Conservation (phyloP, 1,284 basidiomycete species). For the Lentinus polychrous region DNA sequence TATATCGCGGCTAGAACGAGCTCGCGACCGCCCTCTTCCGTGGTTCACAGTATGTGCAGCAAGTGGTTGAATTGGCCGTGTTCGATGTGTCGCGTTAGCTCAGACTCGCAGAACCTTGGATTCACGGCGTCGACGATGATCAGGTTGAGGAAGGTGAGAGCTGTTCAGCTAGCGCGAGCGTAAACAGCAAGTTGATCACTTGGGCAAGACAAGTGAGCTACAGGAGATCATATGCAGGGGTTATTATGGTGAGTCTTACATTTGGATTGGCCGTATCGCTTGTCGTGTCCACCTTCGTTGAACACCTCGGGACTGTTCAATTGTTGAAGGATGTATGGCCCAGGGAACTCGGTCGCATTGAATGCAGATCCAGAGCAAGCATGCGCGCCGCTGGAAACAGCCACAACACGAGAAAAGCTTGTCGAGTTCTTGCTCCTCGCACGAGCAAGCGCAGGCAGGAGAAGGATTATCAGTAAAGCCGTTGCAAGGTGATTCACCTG, state of each 20-base stretch:
- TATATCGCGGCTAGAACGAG: conserved; percentile 8
- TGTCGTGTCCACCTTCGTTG: conserved; percentile 16
- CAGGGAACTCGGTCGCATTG: conserved; percentile 21
- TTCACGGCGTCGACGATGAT: conserved; percentile 7
- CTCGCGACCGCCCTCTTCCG: conserved; percentile 10
- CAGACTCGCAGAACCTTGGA: conserved; percentile 9
- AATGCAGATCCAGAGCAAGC: conserved; percentile 11
- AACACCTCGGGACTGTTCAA: conserved; percentile 15
- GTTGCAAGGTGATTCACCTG: conserved; percentile 37
- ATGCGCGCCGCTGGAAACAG: conserved; percentile 24
- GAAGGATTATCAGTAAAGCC: conserved; percentile 30
- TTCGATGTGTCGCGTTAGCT: conserved; percentile 7
- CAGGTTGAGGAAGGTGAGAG: conserved; percentile 2
- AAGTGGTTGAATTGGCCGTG: neutral
- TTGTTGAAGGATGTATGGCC: neutral
- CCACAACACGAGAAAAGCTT: conserved; percentile 18
- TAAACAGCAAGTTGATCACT: conserved; percentile 15
- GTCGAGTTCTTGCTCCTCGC: conserved; percentile 21
- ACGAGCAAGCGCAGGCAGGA: conserved; percentile 34
- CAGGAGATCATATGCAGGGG: conserved; percentile 13
- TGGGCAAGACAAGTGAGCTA: neutral
- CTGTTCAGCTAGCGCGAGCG: conserved; percentile 6
- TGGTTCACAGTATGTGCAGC: neutral
- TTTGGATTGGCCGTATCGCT: conserved; percentile 29
- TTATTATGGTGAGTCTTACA: conserved; percentile 20